Base-by-base conservation (phyloP, 352 stramenopile genomes). In the Pythium guiyangense region DNA sequence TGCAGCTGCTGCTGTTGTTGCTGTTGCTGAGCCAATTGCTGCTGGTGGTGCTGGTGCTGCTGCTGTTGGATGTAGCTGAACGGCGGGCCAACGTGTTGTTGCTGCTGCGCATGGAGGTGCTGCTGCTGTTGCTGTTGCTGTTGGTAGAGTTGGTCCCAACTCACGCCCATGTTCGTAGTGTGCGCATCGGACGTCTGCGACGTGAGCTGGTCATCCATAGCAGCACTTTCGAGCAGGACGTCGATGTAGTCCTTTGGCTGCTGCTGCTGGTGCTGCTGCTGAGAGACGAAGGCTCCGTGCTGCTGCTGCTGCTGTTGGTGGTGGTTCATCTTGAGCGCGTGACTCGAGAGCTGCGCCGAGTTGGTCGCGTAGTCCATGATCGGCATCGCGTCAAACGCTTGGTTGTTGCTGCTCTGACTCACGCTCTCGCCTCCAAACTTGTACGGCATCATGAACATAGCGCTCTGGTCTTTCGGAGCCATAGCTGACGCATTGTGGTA, bases 141-240 rank as follows among this genome's bases (percentile, higher is more conserved):
- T 15, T 43, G 37, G 49, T 35, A 52, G 17, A 44, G 49, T 15
- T 62, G 57, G 12, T 56, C 27, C 57, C 49, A 57, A 6, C n/a
- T 15, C 0, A 26, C 48, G 11, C 42, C 10, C 6, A 52, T 62
- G 31, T 64, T 63, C 6, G 67, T 60, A 25, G 51, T 25, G 22
- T 72, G 46, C 22, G 63, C 55, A 44, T 67, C 60, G 3, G 68
- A 69, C 6, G 54, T 64, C 59, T 78, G 70, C 15, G 61, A 47
- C 8, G 70, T 49, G 14, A 86, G 31, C 51, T 71, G 69, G 3
- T 86, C 77, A 22, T 87, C 74, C 42, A 87, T 39, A 11, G 60
- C 74, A 0, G 74, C 74, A 34, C 72, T 85, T 61, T 87, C 77
- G 3, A 87, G 57, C 18, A 87, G 50, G 22, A 85, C 72, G 54